phyloP scores from a whole-genome alignment of 1,284 basidiomycete genomes.

The Neonothopanus nambi region DNA sequence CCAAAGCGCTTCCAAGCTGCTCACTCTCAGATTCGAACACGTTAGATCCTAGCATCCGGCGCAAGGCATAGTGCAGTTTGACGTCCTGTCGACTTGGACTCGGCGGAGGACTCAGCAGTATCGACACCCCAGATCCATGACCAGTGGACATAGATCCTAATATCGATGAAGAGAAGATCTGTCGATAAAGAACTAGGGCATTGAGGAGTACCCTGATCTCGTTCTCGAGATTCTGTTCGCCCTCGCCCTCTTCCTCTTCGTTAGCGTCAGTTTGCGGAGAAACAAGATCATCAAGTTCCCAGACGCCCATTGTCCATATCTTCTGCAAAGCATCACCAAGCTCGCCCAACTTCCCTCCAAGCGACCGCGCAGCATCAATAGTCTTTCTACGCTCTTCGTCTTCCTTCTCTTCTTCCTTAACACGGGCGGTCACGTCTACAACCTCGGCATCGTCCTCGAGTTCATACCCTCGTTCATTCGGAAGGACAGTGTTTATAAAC shows the following conservation, averaged over 20 bases:
- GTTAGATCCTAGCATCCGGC: conserved; percentile 53
- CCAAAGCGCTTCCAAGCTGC: conserved; percentile 38
- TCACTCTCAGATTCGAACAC: conserved; percentile 53
- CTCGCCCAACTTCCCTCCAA: conserved; percentile 56
- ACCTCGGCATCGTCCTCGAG: conserved; percentile 21
- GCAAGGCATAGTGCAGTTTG: conserved; percentile 41
- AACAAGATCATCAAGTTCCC: conserved; percentile 20
- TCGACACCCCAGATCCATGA: conserved; percentile 30
- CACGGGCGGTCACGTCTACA: conserved; percentile 4
- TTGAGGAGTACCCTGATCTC: conserved; percentile 52
- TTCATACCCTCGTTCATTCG: conserved; percentile 23
- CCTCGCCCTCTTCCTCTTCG: conserved; percentile 23
- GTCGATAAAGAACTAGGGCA: conserved; percentile 56
- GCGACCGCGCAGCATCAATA: conserved; percentile 56
- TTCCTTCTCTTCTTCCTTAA: conserved; percentile 33
- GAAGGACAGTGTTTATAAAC: conserved; percentile 51
- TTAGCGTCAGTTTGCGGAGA: conserved; percentile 27
- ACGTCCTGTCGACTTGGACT: conserved; percentile 47
- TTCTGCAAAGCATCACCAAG: conserved; percentile 56
- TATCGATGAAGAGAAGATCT: conserved; percentile 51
- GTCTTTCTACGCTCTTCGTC: conserved; percentile 45
- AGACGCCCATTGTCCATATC: conserved; percentile 42
- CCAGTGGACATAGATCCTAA: conserved; percentile 17
- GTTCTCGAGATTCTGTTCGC: conserved; percentile 33
- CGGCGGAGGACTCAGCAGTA: conserved; percentile 57